Base-by-base conservation (phyloP, 805 yeast genomes). In the Kodamaea hsintzibuensis region DNA sequence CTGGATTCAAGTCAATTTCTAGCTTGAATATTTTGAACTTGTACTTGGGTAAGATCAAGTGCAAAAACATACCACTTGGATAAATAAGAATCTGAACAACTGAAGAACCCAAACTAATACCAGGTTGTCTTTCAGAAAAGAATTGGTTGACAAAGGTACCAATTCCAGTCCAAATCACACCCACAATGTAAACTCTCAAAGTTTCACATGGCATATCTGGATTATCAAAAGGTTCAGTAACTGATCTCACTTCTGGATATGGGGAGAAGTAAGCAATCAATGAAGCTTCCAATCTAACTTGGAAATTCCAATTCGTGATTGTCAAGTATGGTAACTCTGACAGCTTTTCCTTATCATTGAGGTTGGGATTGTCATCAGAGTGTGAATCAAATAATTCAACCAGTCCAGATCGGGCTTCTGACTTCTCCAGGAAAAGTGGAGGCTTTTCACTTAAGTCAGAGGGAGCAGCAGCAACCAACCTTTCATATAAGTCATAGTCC, bases 171-270 rank as follows among this genome's bases (percentile, higher is more conserved):
- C 84, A 77, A 42, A 81, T 61, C 1, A 81, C 49, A 1, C 83
- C 83, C 37, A 84, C 65, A 5, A 76, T 63, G 76, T 85, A 84
- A 58, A 81, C 81, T 49, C 88, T 73, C 54, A 80, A 57, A 9
- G 87, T 82, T 56, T 81, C 83, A 44, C 73, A 76, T 0, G 83
- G 82, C 35, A 76, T 56, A 1, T 58, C 44, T 1, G 78, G 78
- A 55, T 84, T 84, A 57, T 84, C 88, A 48, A 60, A 69, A n/a
- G 83, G 79, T 9, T 82, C 83, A 27, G 82, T 82, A 14, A 85
- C 80, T 5, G 88, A 83, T 40, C 89, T 69, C 10, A 85, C 86
- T 62, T 85, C 89, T 0, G 87, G 86, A 57, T 82, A 83, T 2
- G 88, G 86, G 3, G 85, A 80, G 62, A 72, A 74, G 58, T 56